phyloP scores from a whole-genome alignment of 306 rosid species.

The Gynostemma pentaphyllum region DNA sequence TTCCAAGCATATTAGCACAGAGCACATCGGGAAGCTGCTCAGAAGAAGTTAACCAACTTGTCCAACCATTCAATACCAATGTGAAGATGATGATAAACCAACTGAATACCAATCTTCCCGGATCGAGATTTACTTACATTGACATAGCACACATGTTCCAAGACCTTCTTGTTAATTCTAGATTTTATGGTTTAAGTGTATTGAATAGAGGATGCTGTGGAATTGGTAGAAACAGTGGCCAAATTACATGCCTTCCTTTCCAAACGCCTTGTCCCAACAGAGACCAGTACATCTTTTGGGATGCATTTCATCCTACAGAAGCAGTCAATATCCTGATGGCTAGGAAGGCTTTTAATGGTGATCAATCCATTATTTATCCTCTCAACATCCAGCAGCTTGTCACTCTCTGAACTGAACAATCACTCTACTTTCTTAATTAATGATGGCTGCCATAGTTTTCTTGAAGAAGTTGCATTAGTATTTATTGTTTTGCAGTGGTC shows the following conservation, averaged over 20 bases:
- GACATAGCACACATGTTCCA: conserved; percentile 43
- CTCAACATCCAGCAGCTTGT: no score
- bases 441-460: no score
- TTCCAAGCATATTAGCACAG: conserved; percentile 73
- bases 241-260: conserved; percentile 21
- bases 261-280: conserved; percentile 16
- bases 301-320: no score
- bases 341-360: no score
- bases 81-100: conserved; percentile 57
- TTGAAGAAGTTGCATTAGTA: no score
- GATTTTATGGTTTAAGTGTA: conserved; percentile 35
- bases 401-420: no score
- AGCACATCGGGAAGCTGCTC: conserved; percentile 49
- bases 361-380: no score
- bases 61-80: conserved; percentile 55
- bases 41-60: conserved; percentile 51
- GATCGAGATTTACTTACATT: conserved; percentile 37
- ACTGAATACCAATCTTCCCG: conserved; percentile 56
- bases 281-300: conserved; percentile 31
- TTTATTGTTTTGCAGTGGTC: no score
- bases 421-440: no score
- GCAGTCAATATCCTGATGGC: no score
- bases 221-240: conserved; percentile 19
- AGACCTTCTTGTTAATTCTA: conserved; percentile 35
- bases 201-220: conserved; percentile 28